Evolutionary conservation across 176 grass and related monocot genomes (phyloP), one percentile per base, ranked within the genome.

Genomic region (Paspalum notatum): DNA sequence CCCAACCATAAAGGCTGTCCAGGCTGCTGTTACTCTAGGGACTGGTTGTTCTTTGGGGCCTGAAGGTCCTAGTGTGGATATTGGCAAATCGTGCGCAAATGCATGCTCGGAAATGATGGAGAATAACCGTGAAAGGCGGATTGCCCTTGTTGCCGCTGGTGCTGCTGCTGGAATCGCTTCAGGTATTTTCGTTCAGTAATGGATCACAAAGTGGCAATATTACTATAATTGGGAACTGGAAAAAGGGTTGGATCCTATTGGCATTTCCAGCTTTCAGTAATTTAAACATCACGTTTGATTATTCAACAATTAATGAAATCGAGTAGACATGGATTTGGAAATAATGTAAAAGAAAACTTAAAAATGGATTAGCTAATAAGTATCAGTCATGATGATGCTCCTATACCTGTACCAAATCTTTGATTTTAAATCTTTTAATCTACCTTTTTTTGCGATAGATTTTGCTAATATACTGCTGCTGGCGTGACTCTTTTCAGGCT

Each of bases 101-200:
- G 95, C 89, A 53, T 98, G 95, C 85, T 98, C 92, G 5, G 95
- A 94, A 83, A 93, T 98, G 90, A 94, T 98, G 92, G 95, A 98
- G 77, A 94, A 90, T 85, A 94, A 93, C 76, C 55, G 95, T 43
- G 95, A 98, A 82, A 88, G 95, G 45, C 87, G 90, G 81, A 94
- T 94, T 82, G 95, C 95, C 52, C 92, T 98, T 81, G 78, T 98
- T 63, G 95, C 95, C 61, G 92, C 95, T 72, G 92, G 95, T 66
- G 95, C 95, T 56, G 95, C 95, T 81, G 92, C 95, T 91, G 95
- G 95, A 78, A 98, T 98, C 75, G 92, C 95, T 85, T 98, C 95
- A 80, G 95, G 95, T 98, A 91, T 84, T 73, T 66, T 56, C n/a
- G 65, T 58, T 74, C 6, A 25, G 20, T 60, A 38, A 43, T 0